Conservation (phyloP, 164 flowering plant genomes). For the Magnolia changhungtana region DNA sequence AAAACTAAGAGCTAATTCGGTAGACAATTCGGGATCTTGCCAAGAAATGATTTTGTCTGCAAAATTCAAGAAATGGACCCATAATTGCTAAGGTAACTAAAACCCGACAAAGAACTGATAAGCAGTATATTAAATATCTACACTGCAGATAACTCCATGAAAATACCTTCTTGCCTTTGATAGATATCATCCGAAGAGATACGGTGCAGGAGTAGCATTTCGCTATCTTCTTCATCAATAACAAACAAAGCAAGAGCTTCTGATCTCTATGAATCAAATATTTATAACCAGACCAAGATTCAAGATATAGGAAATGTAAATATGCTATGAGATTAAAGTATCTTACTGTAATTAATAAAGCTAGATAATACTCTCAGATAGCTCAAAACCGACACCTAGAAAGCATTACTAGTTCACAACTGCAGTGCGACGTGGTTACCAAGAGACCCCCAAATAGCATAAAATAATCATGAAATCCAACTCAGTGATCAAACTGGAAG, state of each 20-base stretch:
- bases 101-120: neutral
- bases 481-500: too few relatives aligned
- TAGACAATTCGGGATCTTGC: constrained; percentile 77
- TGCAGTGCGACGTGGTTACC: too few relatives aligned
- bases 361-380: too few relatives aligned
- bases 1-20: constrained; percentile 92
- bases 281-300: neutral
- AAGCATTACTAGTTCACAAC: too few relatives aligned
- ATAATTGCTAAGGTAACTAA: neutral
- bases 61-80: constrained; percentile 2
- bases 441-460: too few relatives aligned
- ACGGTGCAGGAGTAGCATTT: constrained; percentile 75
- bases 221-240: constrained; percentile 86
- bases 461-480: too few relatives aligned
- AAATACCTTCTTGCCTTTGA: constrained; percentile 91
- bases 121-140: neutral
- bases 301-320: too few relatives aligned
- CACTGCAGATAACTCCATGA: neutral
- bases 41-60: constrained; percentile 93
- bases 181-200: constrained; percentile 84
- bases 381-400: too few relatives aligned
- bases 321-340: neutral
- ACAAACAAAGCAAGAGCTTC: constrained; percentile 83
- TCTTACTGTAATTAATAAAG: too few relatives aligned
- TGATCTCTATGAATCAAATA: constrained; percentile 51